These are phyloP conservation scores for Sphaerobolus stellatus DNA, from an alignment of 1,284 basidiomycete genomes.

Conservation along the genomic window DNA sequence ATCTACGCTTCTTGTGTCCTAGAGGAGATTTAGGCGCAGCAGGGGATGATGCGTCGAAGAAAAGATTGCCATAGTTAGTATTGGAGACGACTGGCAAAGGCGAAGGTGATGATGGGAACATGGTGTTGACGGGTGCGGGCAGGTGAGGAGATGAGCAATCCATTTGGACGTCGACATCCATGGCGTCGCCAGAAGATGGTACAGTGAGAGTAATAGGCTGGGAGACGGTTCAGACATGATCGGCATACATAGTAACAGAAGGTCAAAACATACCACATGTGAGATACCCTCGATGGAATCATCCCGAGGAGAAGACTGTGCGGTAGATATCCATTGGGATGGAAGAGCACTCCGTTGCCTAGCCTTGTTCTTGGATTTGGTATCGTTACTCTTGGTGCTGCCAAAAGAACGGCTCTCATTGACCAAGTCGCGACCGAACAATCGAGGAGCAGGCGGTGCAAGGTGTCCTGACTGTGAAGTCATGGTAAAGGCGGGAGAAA, in stretches of 20 bases:
- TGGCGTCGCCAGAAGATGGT: slow-evolving; percentile 58
- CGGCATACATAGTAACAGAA: neutral
- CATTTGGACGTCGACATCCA: slow-evolving; percentile 82
- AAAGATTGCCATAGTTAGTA: slow-evolving; percentile 55
- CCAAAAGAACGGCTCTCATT: slow-evolving; percentile 40
- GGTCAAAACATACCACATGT: slow-evolving; percentile 5
- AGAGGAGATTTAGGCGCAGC: slow-evolving; percentile 41
- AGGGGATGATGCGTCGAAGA: slow-evolving; percentile 58
- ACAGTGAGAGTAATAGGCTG: slow-evolving; percentile 35
- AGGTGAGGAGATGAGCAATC: slow-evolving; percentile 30
- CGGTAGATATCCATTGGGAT: slow-evolving; percentile 53
- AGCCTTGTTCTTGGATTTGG: slow-evolving; percentile 38
- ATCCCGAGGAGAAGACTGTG: slow-evolving; percentile 20
- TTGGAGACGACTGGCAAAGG: slow-evolving; percentile 55
- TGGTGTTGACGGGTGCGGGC: slow-evolving; percentile 22
- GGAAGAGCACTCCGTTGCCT: slow-evolving; percentile 62
- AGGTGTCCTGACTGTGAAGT: slow-evolving; percentile 21
- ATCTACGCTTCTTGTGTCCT: slow-evolving; percentile 64
- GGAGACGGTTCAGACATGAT: neutral
- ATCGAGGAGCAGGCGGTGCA: slow-evolving; percentile 50
- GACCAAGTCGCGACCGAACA: slow-evolving; percentile 72
- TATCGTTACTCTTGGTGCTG: slow-evolving; percentile 40
- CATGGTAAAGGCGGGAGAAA: slow-evolving; percentile 61
- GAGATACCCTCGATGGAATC: slow-evolving; percentile 9
- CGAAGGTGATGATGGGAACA: slow-evolving; percentile 33